Evolutionary conservation across 176 grass and related monocot genomes (phyloP), one percentile per base, ranked within the genome.

Genomic region (Hsuehochloa calcarea): DNA sequence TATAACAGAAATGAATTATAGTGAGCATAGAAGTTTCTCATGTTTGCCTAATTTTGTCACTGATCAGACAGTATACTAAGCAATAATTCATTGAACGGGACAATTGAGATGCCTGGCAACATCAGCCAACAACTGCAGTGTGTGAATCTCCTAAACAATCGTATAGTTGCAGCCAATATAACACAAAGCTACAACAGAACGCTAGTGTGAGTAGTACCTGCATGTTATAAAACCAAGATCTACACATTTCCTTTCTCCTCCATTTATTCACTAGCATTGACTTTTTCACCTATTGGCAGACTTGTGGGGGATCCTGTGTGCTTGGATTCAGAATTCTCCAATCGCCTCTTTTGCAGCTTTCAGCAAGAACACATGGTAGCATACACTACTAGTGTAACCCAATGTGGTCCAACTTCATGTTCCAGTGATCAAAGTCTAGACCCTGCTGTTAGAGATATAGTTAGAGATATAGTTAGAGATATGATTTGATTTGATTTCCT

Each of bases 221-320:
- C 61, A 79, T 75, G 47, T 44, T 79, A 0, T 52, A 64, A 75
- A 49, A 78, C 77, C 20, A 74, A 69, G 25, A 23, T 27, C n/a
- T 5, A 68, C 20, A 50, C 37, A 68, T 35, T 79, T 38, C 13
- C 19, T 59, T 50, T 67, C 22, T 51, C 55, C 15, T 68, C 22
- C 34, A 52, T 46, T 61, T 27, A 81, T 59, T 82, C 68, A 86
- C 38, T 40, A 51, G 43, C 25, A 61, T 58, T 82, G 29, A 0
- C n/a, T 40, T 67, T 77, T 78, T 64, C 74, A 63, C 38, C 63
- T 89, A 50, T 66, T n/a, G 61, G 31, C 83, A 98, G 96, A 63
- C 89, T 98, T 46, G 54, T 85, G 14, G 86, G 78, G 13, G 93
- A 98, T 88, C 93, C 93, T 54, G 51, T 95, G 41, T 98, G 96